phyloP scores from a whole-genome alignment of 257 asterid genomes.

The Ilex asprella region DNA sequence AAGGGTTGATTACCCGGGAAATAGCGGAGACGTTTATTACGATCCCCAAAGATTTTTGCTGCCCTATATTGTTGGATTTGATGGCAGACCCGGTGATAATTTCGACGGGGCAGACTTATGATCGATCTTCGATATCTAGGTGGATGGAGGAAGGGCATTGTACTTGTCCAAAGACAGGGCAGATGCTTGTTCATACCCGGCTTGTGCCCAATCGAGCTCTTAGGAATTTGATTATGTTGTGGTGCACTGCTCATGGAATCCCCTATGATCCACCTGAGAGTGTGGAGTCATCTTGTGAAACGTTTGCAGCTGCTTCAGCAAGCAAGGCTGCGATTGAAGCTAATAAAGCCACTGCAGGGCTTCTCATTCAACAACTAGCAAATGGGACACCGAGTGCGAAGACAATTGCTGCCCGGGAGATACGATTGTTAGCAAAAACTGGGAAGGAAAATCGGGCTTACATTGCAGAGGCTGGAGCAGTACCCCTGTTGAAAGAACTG shows the following conservation, averaged over 20 bases:
- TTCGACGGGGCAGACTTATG: neutral
- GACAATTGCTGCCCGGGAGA: conserved; percentile 1
- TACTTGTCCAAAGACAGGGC: conserved; percentile 2
- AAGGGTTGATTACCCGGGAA: neutral
- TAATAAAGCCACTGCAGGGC: neutral
- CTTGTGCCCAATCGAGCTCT: conserved; percentile 2
- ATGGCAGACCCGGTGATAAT: neutral
- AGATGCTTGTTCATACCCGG: neutral
- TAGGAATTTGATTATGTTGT: neutral
- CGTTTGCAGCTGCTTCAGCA: neutral
- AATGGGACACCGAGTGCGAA: neutral
- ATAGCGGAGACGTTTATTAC: neutral
- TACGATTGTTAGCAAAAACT: conserved; percentile 1
- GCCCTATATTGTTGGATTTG: neutral
- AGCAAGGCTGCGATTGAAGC: neutral
- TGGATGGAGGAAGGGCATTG: conserved; percentile 4
- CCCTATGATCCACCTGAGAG: neutral
- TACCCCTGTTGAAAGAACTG: neutral
- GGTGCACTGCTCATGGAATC: neutral
- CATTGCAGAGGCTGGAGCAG: conserved; percentile 1
- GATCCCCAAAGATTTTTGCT: neutral
- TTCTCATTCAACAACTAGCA: neutral
- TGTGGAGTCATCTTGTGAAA: neutral
- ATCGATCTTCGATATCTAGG: neutral
- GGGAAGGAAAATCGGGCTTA: neutral